These are phyloP conservation scores for Rhodotorula babjevae DNA, from an alignment of 768 basidiomycete species.

Conservation along the genomic window DNA sequence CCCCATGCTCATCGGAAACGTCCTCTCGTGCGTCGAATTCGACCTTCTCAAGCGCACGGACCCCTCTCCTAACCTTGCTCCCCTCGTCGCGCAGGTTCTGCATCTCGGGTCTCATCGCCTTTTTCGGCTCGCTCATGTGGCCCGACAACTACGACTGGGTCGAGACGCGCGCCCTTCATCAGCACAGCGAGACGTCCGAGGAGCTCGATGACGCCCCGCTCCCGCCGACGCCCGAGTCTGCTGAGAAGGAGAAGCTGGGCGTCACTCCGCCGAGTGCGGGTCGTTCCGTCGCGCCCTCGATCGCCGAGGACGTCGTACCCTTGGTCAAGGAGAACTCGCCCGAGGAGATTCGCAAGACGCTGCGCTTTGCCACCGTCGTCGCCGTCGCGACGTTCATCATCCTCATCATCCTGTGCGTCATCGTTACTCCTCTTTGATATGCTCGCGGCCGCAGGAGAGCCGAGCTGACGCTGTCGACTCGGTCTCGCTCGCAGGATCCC, in stretches of 20 bases:
- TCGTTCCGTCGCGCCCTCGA: conserved; percentile 5
- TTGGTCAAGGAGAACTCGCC: neutral
- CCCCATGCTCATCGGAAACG: conserved; percentile 77
- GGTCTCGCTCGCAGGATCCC: conserved; percentile 42
- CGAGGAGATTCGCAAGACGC: conserved; percentile 14
- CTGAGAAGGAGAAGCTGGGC: conserved; percentile 46
- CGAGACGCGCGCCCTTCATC: conserved; percentile 71
- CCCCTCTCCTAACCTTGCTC: neutral
- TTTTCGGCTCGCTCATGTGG: conserved; percentile 62
- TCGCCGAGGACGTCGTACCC: conserved; percentile 1
- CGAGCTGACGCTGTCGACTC: neutral
- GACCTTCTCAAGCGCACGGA: conserved; percentile 47
- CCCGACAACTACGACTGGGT: conserved; percentile 80
- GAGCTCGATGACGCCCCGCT: neutral
- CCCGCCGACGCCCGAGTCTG: conserved; percentile 44
- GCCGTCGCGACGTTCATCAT: conserved; percentile 56
- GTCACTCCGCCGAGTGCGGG: neutral
- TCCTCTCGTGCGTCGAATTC: conserved; percentile 67
- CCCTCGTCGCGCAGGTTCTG: neutral
- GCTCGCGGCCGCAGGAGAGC: neutral
- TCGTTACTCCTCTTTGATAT: no score
- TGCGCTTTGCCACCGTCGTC: conserved; percentile 51
- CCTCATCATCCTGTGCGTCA: conserved; percentile 51
- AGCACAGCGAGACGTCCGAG: conserved; percentile 39
- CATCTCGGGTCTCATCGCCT: conserved; percentile 60